These are phyloP conservation scores for Blastocladiella emersonii DNA, from an alignment of 371 early-diverging fungal species.

Conservation along the genomic window DNA sequence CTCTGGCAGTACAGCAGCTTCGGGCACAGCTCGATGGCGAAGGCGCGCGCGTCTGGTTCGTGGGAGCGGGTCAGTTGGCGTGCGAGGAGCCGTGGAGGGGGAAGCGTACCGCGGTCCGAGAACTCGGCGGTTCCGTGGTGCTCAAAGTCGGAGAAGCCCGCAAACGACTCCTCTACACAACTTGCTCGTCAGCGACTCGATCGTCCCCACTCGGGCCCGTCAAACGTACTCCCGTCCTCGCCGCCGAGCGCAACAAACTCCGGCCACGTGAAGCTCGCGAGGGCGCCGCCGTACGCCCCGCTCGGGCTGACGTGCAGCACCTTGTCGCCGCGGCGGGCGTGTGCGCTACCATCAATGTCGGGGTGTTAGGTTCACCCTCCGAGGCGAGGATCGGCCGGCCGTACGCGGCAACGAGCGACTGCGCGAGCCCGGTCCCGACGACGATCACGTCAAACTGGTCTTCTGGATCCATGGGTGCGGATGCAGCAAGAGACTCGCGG, in stretches of 20 bases:
- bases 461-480: no score
- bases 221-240: conserved; percentile 18
- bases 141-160: not conserved
- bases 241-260: conserved; percentile 32
- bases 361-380: no score
- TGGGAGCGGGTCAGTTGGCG: conserved; percentile 14
- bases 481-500: no score
- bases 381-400: no score
- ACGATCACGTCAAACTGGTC: no score
- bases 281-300: conserved; percentile 69
- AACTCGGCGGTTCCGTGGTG: not conserved
- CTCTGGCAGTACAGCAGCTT: conserved; percentile 60
- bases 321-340: conserved; percentile 58
- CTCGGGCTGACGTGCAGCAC: conserved; percentile 85
- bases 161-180: no score
- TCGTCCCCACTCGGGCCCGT: not conserved
- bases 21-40: conserved; percentile 66
- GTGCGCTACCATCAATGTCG: no score
- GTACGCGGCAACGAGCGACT: no score
- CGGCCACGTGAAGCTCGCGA: conserved; percentile 41
- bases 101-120: not conserved
- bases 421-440: no score
- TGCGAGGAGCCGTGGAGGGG: conserved; percentile 1
- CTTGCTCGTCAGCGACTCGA: not conserved
- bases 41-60: no score